Evolutionary conservation across 257 asterid species (phyloP), one percentile per base, ranked within the genome.

Genomic region (Coffea canephora): DNA sequence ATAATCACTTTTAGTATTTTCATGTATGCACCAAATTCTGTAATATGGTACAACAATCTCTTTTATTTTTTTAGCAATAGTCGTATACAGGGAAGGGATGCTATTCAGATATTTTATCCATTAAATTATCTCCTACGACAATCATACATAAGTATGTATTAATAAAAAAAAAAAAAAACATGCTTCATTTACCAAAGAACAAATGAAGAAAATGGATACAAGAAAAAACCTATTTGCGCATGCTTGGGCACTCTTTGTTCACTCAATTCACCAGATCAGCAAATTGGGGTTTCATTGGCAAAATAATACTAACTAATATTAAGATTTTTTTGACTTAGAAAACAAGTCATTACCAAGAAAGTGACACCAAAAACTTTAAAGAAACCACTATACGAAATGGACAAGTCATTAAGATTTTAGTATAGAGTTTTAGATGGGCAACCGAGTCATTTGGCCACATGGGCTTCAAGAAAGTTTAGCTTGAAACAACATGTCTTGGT

Each of bases 331-430:
- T 81, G 82, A 82, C 89, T 84, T 81, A 55, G 71, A 79, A 61
- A 54, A 77, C 85, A 82, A 87, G 88, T 83, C 81, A 84, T 64
- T 81, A 62, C 54, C 55, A 59, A 14, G 67, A 52, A 61, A 48
- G 78, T 43, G 80, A 78, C 75, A 65, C 16, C 73, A 9, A 43
- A 25, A 14, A 15, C 1, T 6, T 15, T 34, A 23, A 27, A 77
- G 14, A 64, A 19, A 48, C 10, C 34, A 34, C 14, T 21, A 64
- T 46, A 62, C 46, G 5, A 48, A 41, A 62, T 27, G 27, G 19
- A 57, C 12, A 48, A 61, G 61, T 77, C 78, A 10, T 27, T 12
- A 52, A 82, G 64, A 73, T 19, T 41, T 39, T 52, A 78, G 69
- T 50, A 65, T 34, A 9, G 75, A 57, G 14, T 59, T 74, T 57